Evolutionary conservation across 495 filamentous ascomycete species (phyloP).

Genomic region (Xylaria cubensis): DNA sequence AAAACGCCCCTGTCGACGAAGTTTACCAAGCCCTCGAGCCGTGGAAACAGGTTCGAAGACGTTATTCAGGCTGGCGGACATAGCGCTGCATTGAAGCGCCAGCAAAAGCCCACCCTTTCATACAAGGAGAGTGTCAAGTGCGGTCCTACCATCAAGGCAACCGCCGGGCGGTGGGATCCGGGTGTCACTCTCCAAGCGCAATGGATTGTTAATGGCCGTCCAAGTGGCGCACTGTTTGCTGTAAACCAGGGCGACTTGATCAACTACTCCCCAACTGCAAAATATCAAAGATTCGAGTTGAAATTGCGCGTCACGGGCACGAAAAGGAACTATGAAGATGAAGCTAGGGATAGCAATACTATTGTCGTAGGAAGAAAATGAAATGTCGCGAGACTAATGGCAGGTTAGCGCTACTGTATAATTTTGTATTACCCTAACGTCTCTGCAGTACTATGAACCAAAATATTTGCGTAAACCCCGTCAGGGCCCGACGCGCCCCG

Average conservation of each 20-base stretch:
- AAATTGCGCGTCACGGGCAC: slow-evolving; percentile 21
- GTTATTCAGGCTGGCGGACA: slow-evolving; percentile 20
- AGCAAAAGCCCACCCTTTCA: slow-evolving; percentile 12
- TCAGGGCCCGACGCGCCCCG: too few species aligned
- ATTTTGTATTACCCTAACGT: not conserved
- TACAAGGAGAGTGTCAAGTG: slow-evolving; percentile 1
- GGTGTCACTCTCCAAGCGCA: slow-evolving; percentile 20
- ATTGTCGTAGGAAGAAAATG: slow-evolving; percentile 18
- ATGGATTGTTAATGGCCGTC: slow-evolving; percentile 20
- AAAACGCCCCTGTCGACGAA: slow-evolving; percentile 5
- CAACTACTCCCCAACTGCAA: not conserved
- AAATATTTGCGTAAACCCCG: too few species aligned
- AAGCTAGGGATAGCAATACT: slow-evolving; percentile 15
- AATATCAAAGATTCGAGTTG: not conserved
- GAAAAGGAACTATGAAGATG: slow-evolving; percentile 24
- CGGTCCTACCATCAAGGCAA: not conserved
- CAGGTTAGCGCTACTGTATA: too few species aligned
- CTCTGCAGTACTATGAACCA: too few species aligned
- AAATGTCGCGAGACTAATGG: not conserved
- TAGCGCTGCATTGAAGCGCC: slow-evolving; percentile 19
- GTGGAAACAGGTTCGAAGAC: slow-evolving; percentile 24
- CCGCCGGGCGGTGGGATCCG: slow-evolving; percentile 25
- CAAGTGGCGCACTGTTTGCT: slow-evolving; percentile 12
- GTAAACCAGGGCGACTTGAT: slow-evolving; percentile 15
- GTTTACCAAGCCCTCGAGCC: slow-evolving; percentile 14